Evolutionary conservation across 495 filamentous ascomycete species (phyloP), one percentile per base, ranked within the genome.

Genomic region (Penicillium arizonense): DNA sequence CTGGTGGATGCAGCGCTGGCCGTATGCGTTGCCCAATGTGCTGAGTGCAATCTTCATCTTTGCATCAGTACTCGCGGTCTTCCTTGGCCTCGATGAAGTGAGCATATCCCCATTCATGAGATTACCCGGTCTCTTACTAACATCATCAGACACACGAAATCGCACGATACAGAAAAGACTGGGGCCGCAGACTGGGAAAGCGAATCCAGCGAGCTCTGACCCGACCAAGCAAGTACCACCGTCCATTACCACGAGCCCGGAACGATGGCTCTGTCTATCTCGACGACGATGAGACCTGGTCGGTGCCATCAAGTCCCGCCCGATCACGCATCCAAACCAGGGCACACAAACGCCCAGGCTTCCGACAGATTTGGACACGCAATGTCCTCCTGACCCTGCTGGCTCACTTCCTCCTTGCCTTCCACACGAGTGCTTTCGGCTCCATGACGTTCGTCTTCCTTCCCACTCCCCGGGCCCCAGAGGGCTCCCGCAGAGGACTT

Each of bases 401-500:
- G 32, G 76, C 78, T 4, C 85, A 90, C 32, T 82, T 79, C 35
- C 73, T 90, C 8, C 73, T 92, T 13, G 81, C 84, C n/a, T 75
- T 89, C 55, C 89, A 93, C 64, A 83, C 86, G 32, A 81, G 84
- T 33, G 84, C 88, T 7, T 93, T 89, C 75, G 87, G 86, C 68
- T 78, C 85, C 41, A 76, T 91, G 58, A 87, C 86, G 40, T 88
- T 86, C 44, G 78, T 88, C 21, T 89, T 87, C 63, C 72, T 93
- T 44, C 86, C 85, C 8, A 83, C 82, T 3, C 86, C 87, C 0
- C 79, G 77, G 9, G 77, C 81, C 8, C 69, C 75, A 14, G 75
- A 79, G 16, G 57, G 59, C 42, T 65, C 71, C n/a, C 74, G 68
- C 6, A 59, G 65, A 18, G 71, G 76, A 2, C 72, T 83, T 21